Percentiles rank a stretch among this genome's conserved stretches.
phyloP scores from a whole-genome alignment of 768 basidiomycete genomes.

The Trametes maxima region DNA sequence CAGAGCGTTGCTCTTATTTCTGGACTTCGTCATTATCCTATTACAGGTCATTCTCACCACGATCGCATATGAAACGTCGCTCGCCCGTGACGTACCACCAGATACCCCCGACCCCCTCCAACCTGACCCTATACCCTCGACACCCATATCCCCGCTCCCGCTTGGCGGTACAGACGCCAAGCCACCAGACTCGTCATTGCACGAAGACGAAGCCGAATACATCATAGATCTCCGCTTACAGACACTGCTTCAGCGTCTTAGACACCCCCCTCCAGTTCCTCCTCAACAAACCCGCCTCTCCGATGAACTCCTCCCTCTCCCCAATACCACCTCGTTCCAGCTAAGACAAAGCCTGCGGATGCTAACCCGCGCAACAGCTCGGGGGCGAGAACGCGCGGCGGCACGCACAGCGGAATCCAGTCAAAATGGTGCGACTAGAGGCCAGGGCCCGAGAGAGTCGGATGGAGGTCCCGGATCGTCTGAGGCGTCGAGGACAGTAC shows the following conservation, averaged over 20 bases:
- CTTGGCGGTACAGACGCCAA: slow-evolving; percentile 12
- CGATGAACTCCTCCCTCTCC: slow-evolving; percentile 27
- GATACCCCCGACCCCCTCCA: slow-evolving; percentile 45
- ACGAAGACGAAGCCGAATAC: slow-evolving; percentile 40
- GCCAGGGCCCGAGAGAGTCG: slow-evolving; percentile 8
- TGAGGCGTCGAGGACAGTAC: slow-evolving; percentile 39
- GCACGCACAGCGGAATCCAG: slow-evolving; percentile 26
- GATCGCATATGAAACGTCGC: slow-evolving; percentile 67
- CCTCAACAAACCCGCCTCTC: background rate
- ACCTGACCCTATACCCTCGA: slow-evolving; percentile 33
- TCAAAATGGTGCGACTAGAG: slow-evolving; percentile 18
- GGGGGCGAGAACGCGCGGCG: slow-evolving; percentile 38
- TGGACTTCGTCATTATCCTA: slow-evolving; percentile 68
- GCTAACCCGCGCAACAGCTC: slow-evolving; percentile 52
- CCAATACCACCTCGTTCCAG: slow-evolving; percentile 51
- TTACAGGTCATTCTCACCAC: slow-evolving; percentile 68
- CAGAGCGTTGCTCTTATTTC: slow-evolving; percentile 60
- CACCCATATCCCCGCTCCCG: slow-evolving; percentile 29
- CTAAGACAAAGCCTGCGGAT: slow-evolving; percentile 45
- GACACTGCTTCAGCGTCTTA: slow-evolving; percentile 57
- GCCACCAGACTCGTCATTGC: slow-evolving; percentile 14
- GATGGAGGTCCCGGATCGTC: slow-evolving; percentile 30
- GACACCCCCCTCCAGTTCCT: slow-evolving; percentile 50
- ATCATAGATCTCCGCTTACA: slow-evolving; percentile 66
- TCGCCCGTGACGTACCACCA: slow-evolving; percentile 42